These are phyloP conservation scores for Astrothelium subdiscretum DNA, from an alignment of 495 filamentous ascomycete species.

Conservation along the genomic window DNA sequence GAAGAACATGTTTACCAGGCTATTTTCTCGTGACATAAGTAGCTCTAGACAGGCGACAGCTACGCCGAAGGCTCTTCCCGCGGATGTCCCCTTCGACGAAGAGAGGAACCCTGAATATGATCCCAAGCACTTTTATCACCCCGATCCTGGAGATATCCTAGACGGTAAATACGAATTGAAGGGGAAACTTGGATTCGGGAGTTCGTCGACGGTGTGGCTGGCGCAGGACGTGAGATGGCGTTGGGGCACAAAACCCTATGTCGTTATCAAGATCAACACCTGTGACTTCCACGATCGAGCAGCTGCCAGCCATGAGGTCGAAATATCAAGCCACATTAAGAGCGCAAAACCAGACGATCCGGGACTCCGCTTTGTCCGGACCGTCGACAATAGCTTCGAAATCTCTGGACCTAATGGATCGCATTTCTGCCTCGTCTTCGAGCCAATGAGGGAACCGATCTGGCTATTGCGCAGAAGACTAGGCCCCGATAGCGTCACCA, in stretches of 20 bases:
- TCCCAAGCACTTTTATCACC: slow-evolving; percentile 30
- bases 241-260: slow-evolving; percentile 28
- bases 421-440: slow-evolving; percentile 11
- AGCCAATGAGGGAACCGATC: slow-evolving; percentile 9
- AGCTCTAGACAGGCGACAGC: neutral
- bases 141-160: slow-evolving; percentile 30
- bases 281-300: slow-evolving; percentile 15
- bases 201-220: slow-evolving; percentile 37
- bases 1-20: too few relatives aligned
- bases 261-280: slow-evolving; percentile 34
- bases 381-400: neutral
- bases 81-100: slow-evolving; percentile 23
- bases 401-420: neutral
- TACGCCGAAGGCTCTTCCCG: neutral
- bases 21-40: too few relatives aligned
- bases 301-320: slow-evolving; percentile 29
- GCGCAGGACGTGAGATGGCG: slow-evolving; percentile 31
- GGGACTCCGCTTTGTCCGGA: neutral
- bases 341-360: slow-evolving; percentile 17
- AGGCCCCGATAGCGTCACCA: neutral
- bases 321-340: slow-evolving; percentile 29
- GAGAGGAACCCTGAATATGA: slow-evolving; percentile 27
- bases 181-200: slow-evolving; percentile 36
- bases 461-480: neutral
- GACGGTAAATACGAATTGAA: slow-evolving; percentile 29